Percentiles rank a stretch among this genome's conserved stretches.
phyloP scores from a whole-genome alignment of 192 early-diverging fungal species.

The Podila epicladia region DNA sequence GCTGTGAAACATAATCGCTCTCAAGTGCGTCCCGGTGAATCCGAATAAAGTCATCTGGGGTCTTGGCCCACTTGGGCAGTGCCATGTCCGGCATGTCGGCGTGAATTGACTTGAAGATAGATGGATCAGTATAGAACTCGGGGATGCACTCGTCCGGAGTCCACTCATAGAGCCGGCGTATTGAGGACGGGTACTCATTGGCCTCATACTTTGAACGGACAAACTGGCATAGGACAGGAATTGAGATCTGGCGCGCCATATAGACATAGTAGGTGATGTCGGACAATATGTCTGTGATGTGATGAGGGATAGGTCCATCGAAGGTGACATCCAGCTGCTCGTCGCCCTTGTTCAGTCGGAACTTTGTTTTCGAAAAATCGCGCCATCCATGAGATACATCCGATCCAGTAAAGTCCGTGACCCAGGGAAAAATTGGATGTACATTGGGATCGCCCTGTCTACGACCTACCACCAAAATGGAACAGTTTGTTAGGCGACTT shows the following conservation, averaged over 20 bases:
- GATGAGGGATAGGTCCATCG: slow-evolving; percentile 72
- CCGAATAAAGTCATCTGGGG: slow-evolving; percentile 83
- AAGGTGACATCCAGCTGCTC: slow-evolving; percentile 77
- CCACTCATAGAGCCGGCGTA: slow-evolving; percentile 72
- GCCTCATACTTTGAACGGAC: slow-evolving; percentile 75
- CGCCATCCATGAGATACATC: slow-evolving; percentile 60
- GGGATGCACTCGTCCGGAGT: slow-evolving; percentile 82
- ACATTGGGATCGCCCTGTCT: slow-evolving; percentile 71
- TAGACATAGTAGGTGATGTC: slow-evolving; percentile 79
- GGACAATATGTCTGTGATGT: slow-evolving; percentile 74
- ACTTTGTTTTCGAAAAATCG: slow-evolving; percentile 73
- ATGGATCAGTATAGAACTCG: slow-evolving; percentile 75
- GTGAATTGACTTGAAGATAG: slow-evolving; percentile 71
- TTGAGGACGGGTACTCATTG: slow-evolving; percentile 72
- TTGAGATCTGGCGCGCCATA: slow-evolving; percentile 68
- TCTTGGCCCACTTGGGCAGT: slow-evolving; percentile 79
- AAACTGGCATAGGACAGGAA: slow-evolving; percentile 72
- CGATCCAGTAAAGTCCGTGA: slow-evolving; percentile 70
- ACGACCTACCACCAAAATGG: slow-evolving; percentile 54
- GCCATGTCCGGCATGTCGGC: slow-evolving; percentile 73
- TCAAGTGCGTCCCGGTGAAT: slow-evolving; percentile 82
- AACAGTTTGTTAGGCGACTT: neutral
- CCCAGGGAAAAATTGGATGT: slow-evolving; percentile 77
- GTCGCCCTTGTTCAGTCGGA: slow-evolving; percentile 75
- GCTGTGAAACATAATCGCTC: slow-evolving; percentile 77